A percentile compares a stretch with the other conserved stretches of the same genome.
phyloP scores from a whole-genome alignment of 2,329 filamentous ascomycete genomes.

The Scopulariopsis brevicaulis region DNA sequence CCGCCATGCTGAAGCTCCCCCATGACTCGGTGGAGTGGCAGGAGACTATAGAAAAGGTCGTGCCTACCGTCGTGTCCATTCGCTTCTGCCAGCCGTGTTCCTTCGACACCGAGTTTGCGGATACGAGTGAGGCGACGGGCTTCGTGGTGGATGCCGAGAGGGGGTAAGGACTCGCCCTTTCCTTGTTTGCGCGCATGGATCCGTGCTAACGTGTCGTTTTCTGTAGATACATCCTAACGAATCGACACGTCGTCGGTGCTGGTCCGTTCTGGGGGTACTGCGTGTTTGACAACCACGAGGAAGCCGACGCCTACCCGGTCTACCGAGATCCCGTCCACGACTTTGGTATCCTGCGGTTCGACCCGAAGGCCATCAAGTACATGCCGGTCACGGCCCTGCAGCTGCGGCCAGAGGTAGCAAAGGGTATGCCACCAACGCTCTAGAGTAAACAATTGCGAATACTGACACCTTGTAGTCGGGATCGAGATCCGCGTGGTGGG shows the following conservation, averaged over 20 bases:
- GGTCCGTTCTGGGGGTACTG: conserved; percentile 97
- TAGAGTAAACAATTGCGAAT: neutral
- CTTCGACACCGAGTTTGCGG: conserved; percentile 91
- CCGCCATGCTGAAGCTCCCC: conserved; percentile 3
- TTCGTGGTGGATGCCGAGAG: conserved; percentile 94
- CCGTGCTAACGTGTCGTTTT: neutral
- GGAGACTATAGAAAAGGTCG: conserved; percentile 85
- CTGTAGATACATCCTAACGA: conserved; percentile 65
- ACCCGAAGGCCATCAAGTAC: conserved; percentile 93
- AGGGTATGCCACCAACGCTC: conserved; percentile 27
- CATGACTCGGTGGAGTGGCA: conserved; percentile 61
- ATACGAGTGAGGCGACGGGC: conserved; percentile 91
- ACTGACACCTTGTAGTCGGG: conserved; percentile 45
- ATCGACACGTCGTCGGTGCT: conserved; percentile 86
- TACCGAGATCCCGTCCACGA: conserved; percentile 98
- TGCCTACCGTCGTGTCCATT: conserved; percentile 95
- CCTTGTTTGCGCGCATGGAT: neutral
- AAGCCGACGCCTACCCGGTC: conserved; percentile 90
- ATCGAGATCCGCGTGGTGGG: conserved; percentile 94
- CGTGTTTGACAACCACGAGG: conserved; percentile 97
- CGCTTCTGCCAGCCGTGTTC: conserved; percentile 97
- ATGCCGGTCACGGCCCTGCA: conserved; percentile 78
- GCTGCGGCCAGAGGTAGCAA: conserved; percentile 75
- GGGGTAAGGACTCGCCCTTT: conserved; percentile 42
- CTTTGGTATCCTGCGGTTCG: conserved; percentile 93